A percentile compares a stretch with the other conserved stretches of the same genome.
Conservation (phyloP, 2,329 filamentous ascomycete genomes). For the Didymella pomorum region DNA sequence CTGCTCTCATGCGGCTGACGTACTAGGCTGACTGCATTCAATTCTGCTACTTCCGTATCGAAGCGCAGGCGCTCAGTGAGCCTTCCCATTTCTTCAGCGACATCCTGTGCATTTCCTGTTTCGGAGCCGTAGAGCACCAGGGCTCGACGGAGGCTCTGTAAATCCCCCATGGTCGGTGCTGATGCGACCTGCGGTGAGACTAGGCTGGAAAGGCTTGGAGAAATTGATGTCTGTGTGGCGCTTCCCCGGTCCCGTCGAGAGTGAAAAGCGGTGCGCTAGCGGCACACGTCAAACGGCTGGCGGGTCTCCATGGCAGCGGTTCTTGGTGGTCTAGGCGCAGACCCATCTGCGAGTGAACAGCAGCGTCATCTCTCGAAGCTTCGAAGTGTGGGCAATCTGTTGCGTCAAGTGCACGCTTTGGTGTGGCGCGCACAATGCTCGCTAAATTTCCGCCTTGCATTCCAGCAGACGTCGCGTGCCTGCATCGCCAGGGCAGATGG, state of each 20-base stretch:
- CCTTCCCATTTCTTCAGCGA: slow-evolving; percentile 82
- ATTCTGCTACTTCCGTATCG: slow-evolving; percentile 74
- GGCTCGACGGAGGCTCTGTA: slow-evolving; percentile 53
- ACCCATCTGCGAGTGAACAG: slow-evolving; percentile 6
- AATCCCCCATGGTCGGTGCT: slow-evolving; percentile 31
- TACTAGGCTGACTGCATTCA: slow-evolving; percentile 80
- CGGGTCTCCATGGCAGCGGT: slow-evolving; percentile 32
- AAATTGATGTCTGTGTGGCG: slow-evolving; percentile 28
- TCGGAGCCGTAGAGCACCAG: slow-evolving; percentile 93
- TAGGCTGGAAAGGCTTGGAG: slow-evolving; percentile 27
- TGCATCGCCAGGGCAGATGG: not conserved
- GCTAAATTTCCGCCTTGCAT: slow-evolving; percentile 14
- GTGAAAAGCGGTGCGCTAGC: slow-evolving; percentile 37
- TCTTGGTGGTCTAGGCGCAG: not conserved
- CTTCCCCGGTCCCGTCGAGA: slow-evolving; percentile 26
- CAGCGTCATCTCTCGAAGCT: slow-evolving; percentile 21
- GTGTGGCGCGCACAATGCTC: slow-evolving; percentile 20
- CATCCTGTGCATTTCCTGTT: slow-evolving; percentile 91
- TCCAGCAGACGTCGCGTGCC: slow-evolving; percentile 7
- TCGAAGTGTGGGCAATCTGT: slow-evolving; percentile 6
- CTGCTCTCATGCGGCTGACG: slow-evolving; percentile 45
- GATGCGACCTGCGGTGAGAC: slow-evolving; percentile 28
- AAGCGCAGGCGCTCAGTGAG: slow-evolving; percentile 82
- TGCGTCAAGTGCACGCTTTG: slow-evolving; percentile 13
- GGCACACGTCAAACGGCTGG: slow-evolving; percentile 38